A percentile compares a stretch with the other conserved stretches of the same genome.
These are phyloP conservation scores for Aspergillus cavernicola DNA, from an alignment of 495 filamentous ascomycete genomes.

Conservation along the genomic window DNA sequence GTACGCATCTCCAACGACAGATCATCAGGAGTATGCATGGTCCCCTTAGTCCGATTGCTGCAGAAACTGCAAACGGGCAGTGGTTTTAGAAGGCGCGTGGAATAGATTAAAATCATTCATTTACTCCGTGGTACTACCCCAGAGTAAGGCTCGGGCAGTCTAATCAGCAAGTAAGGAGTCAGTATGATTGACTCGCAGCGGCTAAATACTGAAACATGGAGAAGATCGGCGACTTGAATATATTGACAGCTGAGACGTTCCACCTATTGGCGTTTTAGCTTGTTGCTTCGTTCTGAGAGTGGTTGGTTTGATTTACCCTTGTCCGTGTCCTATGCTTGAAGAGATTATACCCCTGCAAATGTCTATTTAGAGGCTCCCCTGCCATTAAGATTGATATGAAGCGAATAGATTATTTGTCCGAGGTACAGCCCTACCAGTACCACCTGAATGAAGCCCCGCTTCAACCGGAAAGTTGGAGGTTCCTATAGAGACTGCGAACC, in stretches of 20 bases:
- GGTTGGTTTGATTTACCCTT: neutral
- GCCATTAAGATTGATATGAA: too few relatives aligned
- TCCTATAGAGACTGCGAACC: too few relatives aligned
- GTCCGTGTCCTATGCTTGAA: neutral
- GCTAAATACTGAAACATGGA: slow-evolving; percentile 9
- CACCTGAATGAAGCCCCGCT: too few relatives aligned
- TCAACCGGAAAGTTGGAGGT: too few relatives aligned
- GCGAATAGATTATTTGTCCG: too few relatives aligned
- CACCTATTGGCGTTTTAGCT: neutral
- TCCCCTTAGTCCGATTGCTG: neutral
- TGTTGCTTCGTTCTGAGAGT: neutral
- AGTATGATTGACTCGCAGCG: neutral
- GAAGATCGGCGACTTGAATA: neutral
- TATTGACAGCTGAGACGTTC: neutral
- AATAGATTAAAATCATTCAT: slow-evolving; percentile 4
- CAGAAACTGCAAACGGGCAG: neutral
- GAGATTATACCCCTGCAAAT: neutral
- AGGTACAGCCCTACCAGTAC: too few relatives aligned
- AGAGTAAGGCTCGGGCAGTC: neutral
- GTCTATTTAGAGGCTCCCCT: neutral
- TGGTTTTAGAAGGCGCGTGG: neutral
- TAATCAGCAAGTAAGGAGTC: neutral
- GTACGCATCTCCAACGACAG: too few relatives aligned
- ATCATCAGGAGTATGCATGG: too few relatives aligned
- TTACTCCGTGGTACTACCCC: too few relatives aligned